Percentiles rank a stretch among this genome's conserved stretches.
phyloP scores from a whole-genome alignment of 2,329 filamentous ascomycete genomes.

The Tolypocladium amazonense region DNA sequence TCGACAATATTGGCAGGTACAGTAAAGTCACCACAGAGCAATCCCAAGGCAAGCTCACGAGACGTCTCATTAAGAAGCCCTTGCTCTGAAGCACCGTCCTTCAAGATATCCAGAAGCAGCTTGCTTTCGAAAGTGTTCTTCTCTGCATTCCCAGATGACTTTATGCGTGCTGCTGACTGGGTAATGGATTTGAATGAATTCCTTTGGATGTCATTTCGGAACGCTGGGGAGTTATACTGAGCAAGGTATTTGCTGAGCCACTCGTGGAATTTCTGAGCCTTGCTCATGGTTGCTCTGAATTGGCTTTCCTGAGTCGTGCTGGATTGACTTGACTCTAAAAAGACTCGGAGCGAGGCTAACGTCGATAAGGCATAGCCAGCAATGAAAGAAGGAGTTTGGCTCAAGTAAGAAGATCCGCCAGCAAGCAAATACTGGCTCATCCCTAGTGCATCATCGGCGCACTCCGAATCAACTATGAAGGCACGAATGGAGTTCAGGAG shows the following conservation, averaged over 20 bases:
- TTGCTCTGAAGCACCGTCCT: conserved; percentile 53
- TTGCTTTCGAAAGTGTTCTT: conserved; percentile 66
- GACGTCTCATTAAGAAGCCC: conserved; percentile 62
- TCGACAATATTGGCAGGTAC: conserved; percentile 31
- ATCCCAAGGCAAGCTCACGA: conserved; percentile 56
- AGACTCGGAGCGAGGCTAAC: conserved; percentile 65
- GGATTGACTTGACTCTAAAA: conserved; percentile 63
- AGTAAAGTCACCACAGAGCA: conserved; percentile 67
- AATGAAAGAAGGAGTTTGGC: conserved; percentile 60
- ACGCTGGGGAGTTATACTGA: conserved; percentile 45
- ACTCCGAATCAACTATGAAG: conserved; percentile 74
- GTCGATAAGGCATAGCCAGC: conserved; percentile 72
- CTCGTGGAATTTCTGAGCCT: conserved; percentile 61
- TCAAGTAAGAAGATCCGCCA: conserved; percentile 55
- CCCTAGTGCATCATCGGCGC: conserved; percentile 81
- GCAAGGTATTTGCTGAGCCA: conserved; percentile 69
- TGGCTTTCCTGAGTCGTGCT: conserved; percentile 80
- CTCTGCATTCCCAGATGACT: conserved; percentile 57
- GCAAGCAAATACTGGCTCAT: conserved; percentile 75
- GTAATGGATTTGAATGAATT: conserved; percentile 57
- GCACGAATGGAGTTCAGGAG: conserved; percentile 68
- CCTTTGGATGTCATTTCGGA: conserved; percentile 36
- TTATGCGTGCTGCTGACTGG: conserved; percentile 55
- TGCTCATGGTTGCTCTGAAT: conserved; percentile 64
- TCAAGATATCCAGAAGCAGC: conserved; percentile 68